Conservation (phyloP, 2,329 filamentous ascomycete genomes). For the Lachnum nothofagi region DNA sequence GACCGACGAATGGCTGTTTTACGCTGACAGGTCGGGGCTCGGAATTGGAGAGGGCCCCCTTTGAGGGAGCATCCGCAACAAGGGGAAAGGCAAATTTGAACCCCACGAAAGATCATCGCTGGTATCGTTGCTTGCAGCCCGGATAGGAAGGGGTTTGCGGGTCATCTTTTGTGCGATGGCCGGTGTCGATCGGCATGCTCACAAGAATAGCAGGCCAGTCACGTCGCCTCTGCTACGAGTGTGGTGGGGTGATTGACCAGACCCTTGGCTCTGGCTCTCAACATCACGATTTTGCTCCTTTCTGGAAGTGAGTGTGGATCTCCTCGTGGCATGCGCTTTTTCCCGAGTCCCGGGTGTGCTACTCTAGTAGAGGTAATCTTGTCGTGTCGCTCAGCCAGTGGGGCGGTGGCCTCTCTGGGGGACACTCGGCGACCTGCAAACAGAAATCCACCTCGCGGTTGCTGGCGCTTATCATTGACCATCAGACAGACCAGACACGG, state of each 20-base stretch:
- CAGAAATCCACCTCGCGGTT: background rate
- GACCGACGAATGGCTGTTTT: background rate
- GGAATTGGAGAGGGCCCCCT: background rate
- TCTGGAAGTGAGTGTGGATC: background rate
- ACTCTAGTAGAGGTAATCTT: too few relatives aligned
- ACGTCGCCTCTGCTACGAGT: background rate
- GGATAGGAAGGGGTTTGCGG: background rate
- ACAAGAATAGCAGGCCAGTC: background rate
- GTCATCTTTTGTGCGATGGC: background rate
- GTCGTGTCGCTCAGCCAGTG: too few relatives aligned
- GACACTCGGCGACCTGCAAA: too few relatives aligned
- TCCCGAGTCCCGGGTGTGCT: too few relatives aligned
- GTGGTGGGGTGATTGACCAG: background rate
- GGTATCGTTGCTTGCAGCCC: background rate
- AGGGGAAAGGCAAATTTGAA: background rate
- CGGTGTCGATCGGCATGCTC: too few relatives aligned
- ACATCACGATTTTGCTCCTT: background rate
- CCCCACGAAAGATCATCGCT: background rate
- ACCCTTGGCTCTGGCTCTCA: background rate
- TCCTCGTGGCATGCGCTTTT: too few relatives aligned
- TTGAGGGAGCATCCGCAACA: constrained; percentile 6
- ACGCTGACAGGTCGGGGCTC: background rate
- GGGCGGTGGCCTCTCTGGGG: too few relatives aligned
- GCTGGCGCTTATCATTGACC: too few relatives aligned
- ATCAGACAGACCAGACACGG: background rate